phyloP scores from a whole-genome alignment of 2,329 filamentous ascomycete species.

The Botrytis squamosa region DNA sequence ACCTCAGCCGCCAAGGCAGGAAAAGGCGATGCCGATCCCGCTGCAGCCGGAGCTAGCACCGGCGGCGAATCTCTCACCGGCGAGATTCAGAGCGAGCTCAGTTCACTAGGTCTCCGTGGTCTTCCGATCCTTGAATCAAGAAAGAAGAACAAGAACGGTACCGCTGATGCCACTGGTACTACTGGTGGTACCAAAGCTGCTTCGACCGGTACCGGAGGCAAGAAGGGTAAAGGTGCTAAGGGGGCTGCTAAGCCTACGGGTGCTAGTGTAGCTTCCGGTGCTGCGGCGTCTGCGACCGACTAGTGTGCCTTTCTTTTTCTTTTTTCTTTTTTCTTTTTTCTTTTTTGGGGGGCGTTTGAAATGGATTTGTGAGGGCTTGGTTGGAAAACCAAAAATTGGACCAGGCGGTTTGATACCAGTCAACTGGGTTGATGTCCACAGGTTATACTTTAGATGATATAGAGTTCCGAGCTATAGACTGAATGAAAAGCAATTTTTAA shows the following conservation, averaged over 20 bases:
- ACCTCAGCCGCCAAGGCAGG: conserved; percentile 22
- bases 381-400: neutral
- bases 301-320: neutral
- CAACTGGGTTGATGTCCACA: neutral
- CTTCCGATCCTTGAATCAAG: conserved; percentile 26
- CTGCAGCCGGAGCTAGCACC: conserved; percentile 7
- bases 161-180: conserved; percentile 13
- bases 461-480: neutral
- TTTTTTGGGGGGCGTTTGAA: neutral
- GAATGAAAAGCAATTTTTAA: neutral
- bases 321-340: neutral
- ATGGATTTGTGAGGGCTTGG: neutral
- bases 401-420: neutral
- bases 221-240: neutral
- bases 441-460: neutral
- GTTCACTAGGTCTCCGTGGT: conserved; percentile 25
- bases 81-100: conserved; percentile 13
- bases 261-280: neutral
- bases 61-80: conserved; percentile 6
- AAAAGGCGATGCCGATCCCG: conserved; percentile 16
- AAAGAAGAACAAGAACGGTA: conserved; percentile 29
- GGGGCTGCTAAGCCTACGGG: neutral
- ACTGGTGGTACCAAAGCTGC: neutral
- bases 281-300: neutral
- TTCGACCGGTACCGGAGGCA: neutral